Evolutionary conservation across 495 filamentous ascomycete species (phyloP).

Genomic region (Xylaria acuta): DNA sequence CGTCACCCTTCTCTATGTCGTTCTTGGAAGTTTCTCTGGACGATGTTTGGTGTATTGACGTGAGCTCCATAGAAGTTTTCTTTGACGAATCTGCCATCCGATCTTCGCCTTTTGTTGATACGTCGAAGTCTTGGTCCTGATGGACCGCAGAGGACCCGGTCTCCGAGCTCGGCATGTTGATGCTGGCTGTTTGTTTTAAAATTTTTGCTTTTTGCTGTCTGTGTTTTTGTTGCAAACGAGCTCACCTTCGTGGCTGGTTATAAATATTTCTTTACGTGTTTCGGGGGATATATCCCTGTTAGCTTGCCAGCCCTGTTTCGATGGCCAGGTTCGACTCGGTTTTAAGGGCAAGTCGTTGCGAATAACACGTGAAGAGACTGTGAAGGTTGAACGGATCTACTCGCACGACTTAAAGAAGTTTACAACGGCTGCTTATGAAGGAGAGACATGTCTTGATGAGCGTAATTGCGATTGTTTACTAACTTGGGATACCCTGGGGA

Average conservation of each 20-base stretch:
- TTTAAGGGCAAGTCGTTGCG: background rate
- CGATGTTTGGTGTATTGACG: conserved; percentile 39
- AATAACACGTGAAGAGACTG: background rate
- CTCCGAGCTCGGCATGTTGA: conserved; percentile 19
- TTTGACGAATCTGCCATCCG: conserved; percentile 19
- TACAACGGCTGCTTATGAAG: background rate
- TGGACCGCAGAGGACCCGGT: conserved; percentile 26
- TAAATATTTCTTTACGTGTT: background rate
- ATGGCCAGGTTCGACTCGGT: background rate
- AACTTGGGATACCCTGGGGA: background rate
- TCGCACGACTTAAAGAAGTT: background rate
- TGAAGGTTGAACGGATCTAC: background rate
- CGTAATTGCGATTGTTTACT: background rate
- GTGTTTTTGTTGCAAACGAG: background rate
- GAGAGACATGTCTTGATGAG: background rate
- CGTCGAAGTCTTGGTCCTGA: conserved; percentile 25
- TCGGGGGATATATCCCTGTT: background rate
- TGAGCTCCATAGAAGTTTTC: conserved; percentile 7
- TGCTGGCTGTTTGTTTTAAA: background rate
- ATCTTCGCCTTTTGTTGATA: conserved; percentile 22
- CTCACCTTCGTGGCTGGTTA: background rate
- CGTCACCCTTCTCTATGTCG: conserved; percentile 48
- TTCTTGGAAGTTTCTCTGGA: conserved; percentile 29
- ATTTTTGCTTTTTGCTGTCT: background rate
- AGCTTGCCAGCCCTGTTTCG: background rate